Conservation (phyloP, 495 filamentous ascomycete genomes). For the Glarea lozoyensis region DNA sequence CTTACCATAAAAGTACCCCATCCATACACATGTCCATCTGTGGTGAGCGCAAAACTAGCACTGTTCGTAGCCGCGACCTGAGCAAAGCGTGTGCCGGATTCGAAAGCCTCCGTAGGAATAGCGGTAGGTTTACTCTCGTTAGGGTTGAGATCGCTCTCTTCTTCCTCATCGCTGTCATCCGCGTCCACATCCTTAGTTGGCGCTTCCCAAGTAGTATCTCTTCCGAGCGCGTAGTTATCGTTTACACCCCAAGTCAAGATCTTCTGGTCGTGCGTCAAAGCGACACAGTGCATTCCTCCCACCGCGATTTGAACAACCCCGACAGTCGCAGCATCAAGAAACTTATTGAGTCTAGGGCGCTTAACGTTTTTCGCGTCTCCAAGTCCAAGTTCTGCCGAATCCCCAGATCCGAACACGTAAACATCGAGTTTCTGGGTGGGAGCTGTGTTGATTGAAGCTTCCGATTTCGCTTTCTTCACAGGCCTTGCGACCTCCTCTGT, state of each 20-base stretch:
- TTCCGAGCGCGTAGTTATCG: constrained; percentile 55
- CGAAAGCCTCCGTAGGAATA: constrained; percentile 27
- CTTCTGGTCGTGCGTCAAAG: constrained; percentile 52
- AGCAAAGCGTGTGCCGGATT: constrained; percentile 35
- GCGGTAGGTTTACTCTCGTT: constrained; percentile 46
- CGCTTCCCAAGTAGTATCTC: constrained; percentile 47
- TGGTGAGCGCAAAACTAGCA: constrained; percentile 54
- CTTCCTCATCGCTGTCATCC: constrained; percentile 27
- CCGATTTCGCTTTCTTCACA: background rate
- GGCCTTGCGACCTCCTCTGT: too few species aligned
- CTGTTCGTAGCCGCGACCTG: constrained; percentile 56
- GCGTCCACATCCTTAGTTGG: constrained; percentile 36
- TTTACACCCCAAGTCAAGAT: constrained; percentile 67
- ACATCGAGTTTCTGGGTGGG: constrained; percentile 31
- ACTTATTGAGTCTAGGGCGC: constrained; percentile 39
- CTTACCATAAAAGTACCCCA: constrained; percentile 63
- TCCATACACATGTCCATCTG: constrained; percentile 54
- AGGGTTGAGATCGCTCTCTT: constrained; percentile 45
- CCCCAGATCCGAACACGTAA: constrained; percentile 45
- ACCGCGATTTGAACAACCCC: constrained; percentile 54
- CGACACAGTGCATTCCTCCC: constrained; percentile 58
- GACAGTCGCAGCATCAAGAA: constrained; percentile 41
- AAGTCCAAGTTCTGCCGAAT: constrained; percentile 43
- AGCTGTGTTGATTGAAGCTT: constrained; percentile 25
- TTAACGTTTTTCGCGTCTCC: constrained; percentile 30